Conservation (phyloP, 371 early-diverging fungal species). For the Rhizopus delemar region DNA sequence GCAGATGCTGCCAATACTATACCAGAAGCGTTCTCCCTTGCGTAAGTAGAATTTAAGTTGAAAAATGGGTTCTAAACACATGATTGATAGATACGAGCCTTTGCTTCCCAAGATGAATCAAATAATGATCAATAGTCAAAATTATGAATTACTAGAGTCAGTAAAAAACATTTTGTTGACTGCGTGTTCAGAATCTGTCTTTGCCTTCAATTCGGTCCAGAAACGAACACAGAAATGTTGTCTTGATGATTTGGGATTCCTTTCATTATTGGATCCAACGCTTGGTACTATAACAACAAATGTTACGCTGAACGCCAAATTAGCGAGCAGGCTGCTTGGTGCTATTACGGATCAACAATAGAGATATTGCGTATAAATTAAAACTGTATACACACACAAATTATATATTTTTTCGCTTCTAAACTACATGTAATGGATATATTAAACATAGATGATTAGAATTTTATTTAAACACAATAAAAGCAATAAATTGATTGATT, state of each 20-base stretch:
- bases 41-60: constrained; percentile 54
- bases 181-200: constrained; percentile 66
- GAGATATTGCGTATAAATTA: not conserved
- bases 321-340: constrained; percentile 61
- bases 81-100: constrained; percentile 58
- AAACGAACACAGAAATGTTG: constrained; percentile 55
- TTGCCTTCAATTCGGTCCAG: constrained; percentile 4
- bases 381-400: too few species aligned
- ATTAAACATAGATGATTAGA: too few species aligned
- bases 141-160: constrained; percentile 69
- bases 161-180: constrained; percentile 77
- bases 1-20: constrained; percentile 74
- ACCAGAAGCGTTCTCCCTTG: constrained; percentile 75
- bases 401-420: not conserved
- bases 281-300: constrained; percentile 51
- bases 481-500: too few species aligned
- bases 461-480: too few species aligned
- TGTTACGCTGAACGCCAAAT: constrained; percentile 45
- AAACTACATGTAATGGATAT: not conserved
- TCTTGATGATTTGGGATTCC: constrained; percentile 60
- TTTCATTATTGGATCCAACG: constrained; percentile 39
- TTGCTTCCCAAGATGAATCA: constrained; percentile 77
- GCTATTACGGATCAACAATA: constrained; percentile 52
- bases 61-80: not conserved
- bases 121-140: constrained; percentile 70